Evolutionary conservation across 2,329 filamentous ascomycete species (phyloP).

Genomic region (Fulvia fulva): DNA sequence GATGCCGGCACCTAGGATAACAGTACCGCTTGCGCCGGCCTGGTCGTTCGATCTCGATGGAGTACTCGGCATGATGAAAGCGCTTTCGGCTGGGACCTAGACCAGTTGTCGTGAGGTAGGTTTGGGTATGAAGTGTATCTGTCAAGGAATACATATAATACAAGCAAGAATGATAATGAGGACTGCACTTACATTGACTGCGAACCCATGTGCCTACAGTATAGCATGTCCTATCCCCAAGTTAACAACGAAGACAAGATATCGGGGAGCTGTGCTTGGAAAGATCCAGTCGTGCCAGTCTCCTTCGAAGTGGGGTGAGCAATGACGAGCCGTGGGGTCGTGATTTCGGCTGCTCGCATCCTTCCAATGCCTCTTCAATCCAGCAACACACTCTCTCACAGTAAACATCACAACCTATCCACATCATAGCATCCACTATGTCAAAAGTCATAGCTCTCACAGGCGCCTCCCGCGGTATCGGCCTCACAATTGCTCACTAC

Average conservation of each 20-base stretch:
- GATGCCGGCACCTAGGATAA: slow-evolving; percentile 67
- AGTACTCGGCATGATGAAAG: neutral
- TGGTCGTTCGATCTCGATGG: neutral
- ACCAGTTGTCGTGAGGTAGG: neutral
- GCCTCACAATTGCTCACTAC: slow-evolving; percentile 57
- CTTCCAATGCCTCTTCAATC: no score
- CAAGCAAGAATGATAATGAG: no score
- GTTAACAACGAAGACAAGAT: neutral
- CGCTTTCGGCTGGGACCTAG: neutral
- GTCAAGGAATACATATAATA: neutral
- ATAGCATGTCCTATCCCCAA: neutral
- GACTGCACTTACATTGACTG: neutral
- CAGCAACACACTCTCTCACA: neutral
- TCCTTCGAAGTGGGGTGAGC: neutral
- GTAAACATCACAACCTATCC: neutral
- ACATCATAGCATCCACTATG: slow-evolving; percentile 11
- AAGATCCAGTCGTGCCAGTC: no score
- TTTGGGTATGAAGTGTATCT: neutral
- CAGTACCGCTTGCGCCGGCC: slow-evolving; percentile 38
- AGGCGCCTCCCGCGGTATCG: slow-evolving; percentile 64
- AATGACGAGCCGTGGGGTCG: neutral
- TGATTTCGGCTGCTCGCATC: no score
- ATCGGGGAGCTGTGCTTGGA: neutral
- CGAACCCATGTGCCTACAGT: neutral
- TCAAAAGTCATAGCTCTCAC: slow-evolving; percentile 52